Conservation (phyloP, 139 green algal genomes). For the Chlorella sp. region DNA sequence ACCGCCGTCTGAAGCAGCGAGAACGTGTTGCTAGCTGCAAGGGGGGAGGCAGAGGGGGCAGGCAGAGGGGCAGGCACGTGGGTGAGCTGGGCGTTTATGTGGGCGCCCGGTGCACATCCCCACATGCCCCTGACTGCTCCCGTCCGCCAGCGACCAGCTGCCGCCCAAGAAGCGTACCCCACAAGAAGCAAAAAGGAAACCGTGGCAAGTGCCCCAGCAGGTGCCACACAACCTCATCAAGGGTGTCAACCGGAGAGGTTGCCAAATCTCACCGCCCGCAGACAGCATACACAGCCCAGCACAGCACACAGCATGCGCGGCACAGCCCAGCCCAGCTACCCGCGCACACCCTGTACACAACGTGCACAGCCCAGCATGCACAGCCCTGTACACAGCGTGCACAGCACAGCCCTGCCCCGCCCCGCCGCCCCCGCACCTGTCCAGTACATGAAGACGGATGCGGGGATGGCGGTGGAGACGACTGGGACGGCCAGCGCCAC, state of each 20-base stretch:
- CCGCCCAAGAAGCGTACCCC: neutral
- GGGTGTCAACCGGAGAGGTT: too few relatives aligned
- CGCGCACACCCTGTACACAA: too few relatives aligned
- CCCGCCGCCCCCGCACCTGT: slow-evolving; percentile 11
- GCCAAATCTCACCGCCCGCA: too few relatives aligned
- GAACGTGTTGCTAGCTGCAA: slow-evolving; percentile 25
- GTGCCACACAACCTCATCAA: too few relatives aligned
- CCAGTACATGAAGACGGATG: slow-evolving; percentile 74
- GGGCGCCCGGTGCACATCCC: too few relatives aligned
- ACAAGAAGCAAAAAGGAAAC: too few relatives aligned
- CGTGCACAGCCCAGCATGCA: neutral
- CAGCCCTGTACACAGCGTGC: neutral
- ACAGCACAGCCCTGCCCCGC: too few relatives aligned
- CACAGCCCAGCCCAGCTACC: too few relatives aligned
- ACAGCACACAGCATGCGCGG: neutral
- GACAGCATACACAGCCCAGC: neutral
- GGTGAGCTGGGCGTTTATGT: too few relatives aligned
- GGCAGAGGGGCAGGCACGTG: neutral
- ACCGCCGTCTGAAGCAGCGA: slow-evolving; percentile 21
- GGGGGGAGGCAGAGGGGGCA: neutral
- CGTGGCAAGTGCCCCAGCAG: too few relatives aligned
- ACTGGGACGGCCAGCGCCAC: slow-evolving; percentile 76
- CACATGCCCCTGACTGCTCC: too few relatives aligned
- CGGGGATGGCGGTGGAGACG: slow-evolving; percentile 63
- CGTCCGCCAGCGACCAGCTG: neutral